Base-by-base conservation (phyloP, 768 basidiomycete species). In the Trametes cinnabarina region DNA sequence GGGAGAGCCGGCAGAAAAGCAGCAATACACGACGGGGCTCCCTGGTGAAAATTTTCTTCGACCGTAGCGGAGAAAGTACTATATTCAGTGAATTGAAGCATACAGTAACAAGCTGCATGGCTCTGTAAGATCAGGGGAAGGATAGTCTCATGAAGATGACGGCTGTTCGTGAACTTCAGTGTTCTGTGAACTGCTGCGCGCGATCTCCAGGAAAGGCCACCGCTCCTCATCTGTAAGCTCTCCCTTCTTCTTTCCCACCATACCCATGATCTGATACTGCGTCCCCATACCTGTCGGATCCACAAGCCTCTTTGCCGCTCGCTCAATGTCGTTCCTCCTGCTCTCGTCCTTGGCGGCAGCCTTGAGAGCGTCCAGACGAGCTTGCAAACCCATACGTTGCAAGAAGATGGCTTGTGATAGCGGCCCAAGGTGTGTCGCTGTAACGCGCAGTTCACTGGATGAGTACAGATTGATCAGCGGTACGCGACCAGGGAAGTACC, bases 271-370 rank as follows among this genome's bases (percentile, higher is more conserved):
- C 71, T 86, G 80, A 68, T 98, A 98, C 74, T 96, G 83, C 37
- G 71, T 77, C 0, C 97, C 96, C 96, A 98, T 98, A 19, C 92
- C 85, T 11, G 75, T 74, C 1, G 77, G 77, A 69, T 97, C 90
- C 17, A 93, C 81, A n/a, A 98, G 74, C 59, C 94, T 73, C 55
- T 79, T 71, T 22, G 86, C 90, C 0, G 84, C 87, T 23, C 77
- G 73, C 22, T 73, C 73, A 44, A 95, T 86, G 3, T 78, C 79
- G 2, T 69, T 65, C 61, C 73, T 74, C 19, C 85, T 75, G 44
- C 84, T 84, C 2, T 80, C 74, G 3, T 75, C 73, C 9, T 68
- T 40, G 0, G 86, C 84, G 0, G 75, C 70, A 11, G 77, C 72
- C n/a, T 82, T 73, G 23, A 98, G 79, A 4, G 75, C 76, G 0